Conservation (phyloP, 1,284 basidiomycete genomes). For the Trichosporon sp. region DNA sequence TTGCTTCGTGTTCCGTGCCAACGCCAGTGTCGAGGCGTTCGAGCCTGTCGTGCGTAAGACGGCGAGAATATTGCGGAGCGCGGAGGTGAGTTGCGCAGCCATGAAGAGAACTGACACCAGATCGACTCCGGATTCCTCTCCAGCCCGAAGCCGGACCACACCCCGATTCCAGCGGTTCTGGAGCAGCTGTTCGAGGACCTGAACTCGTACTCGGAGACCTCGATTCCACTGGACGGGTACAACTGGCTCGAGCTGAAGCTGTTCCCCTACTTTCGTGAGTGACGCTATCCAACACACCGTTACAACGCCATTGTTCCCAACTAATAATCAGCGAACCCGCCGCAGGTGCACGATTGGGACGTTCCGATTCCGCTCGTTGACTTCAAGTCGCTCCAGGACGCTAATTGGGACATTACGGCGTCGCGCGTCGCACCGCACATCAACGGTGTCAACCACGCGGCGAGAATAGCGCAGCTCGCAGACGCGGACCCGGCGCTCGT, state of each 20-base stretch:
- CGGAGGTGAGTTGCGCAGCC: conserved; percentile 66
- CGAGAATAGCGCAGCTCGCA: conserved; percentile 85
- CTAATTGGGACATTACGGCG: conserved; percentile 96
- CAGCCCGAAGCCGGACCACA: conserved; percentile 67
- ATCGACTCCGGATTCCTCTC: conserved; percentile 89
- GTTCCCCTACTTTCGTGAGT: conserved; percentile 80
- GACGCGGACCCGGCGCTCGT: conserved; percentile 85
- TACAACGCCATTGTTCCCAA: neutral
- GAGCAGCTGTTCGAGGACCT: conserved; percentile 97
- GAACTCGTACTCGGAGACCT: conserved; percentile 94
- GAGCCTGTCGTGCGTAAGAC: conserved; percentile 95
- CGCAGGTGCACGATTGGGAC: conserved; percentile 87
- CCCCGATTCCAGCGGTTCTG: conserved; percentile 76
- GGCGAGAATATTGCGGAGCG: conserved; percentile 81
- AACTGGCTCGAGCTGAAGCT: conserved; percentile 93
- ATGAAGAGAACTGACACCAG: conserved; percentile 56
- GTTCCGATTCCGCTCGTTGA: conserved; percentile 90
- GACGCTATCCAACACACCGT: neutral
- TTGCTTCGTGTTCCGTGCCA: conserved; percentile 89
- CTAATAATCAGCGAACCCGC: conserved; percentile 69
- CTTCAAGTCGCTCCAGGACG: conserved; percentile 75
- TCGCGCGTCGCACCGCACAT: conserved; percentile 65
- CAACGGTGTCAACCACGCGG: conserved; percentile 57
- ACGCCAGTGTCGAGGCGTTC: conserved; percentile 88
- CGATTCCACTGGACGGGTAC: conserved; percentile 82